phyloP scores from a whole-genome alignment of 768 basidiomycete genomes.

The Hericium rajendrae region DNA sequence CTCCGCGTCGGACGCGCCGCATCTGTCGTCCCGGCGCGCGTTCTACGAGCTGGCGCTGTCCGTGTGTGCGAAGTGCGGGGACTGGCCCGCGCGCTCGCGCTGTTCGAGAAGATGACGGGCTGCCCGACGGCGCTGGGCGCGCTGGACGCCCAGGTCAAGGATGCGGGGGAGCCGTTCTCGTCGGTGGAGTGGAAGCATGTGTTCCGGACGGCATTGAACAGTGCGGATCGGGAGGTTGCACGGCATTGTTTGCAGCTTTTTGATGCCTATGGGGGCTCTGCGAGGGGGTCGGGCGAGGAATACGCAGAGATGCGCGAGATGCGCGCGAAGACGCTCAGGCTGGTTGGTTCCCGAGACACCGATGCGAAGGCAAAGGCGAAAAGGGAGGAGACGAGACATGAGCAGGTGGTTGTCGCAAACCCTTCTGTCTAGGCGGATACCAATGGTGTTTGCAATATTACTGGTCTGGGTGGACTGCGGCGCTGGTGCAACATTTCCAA shows the following conservation, averaged over 20 bases:
- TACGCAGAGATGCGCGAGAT: no score
- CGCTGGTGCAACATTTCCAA: no score
- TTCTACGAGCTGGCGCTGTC: slow-evolving; percentile 1
- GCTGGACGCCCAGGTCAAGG: background rate
- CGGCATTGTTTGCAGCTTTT: slow-evolving; percentile 7
- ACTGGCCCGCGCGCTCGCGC: background rate
- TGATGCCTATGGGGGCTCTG: background rate
- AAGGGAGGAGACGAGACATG: no score
- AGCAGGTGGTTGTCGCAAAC: no score
- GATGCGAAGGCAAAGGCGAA: no score
- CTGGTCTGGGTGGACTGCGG: no score
- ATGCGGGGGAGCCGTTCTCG: background rate
- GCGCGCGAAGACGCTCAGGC: no score
- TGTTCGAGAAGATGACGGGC: background rate
- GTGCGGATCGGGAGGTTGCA: background rate
- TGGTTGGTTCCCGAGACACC: no score
- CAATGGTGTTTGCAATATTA: no score
- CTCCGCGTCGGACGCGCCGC: background rate
- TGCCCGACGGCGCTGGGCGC: background rate
- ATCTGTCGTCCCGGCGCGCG: no score
- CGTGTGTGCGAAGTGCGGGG: slow-evolving; percentile 3
- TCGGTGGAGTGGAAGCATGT: slow-evolving; percentile 2
- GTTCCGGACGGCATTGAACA: slow-evolving; percentile 5
- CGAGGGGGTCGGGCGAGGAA: no score
- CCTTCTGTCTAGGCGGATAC: no score